Evolutionary conservation across 768 basidiomycete genomes (phyloP), one percentile per base, ranked within the genome.

Genomic region (Russula lepida): DNA sequence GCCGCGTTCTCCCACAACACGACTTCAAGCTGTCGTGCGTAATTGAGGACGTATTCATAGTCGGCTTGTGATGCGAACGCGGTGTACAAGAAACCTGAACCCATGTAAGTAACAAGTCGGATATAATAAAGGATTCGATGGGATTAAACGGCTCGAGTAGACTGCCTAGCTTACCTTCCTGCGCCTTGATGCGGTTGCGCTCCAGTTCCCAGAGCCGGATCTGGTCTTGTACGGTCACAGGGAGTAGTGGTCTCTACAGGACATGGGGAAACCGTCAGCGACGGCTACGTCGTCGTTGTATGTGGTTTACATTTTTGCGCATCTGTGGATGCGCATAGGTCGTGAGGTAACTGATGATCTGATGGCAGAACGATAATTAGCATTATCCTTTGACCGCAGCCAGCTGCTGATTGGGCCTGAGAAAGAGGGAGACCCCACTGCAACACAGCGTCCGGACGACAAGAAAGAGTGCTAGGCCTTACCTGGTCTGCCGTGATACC

Each of bases 301-400:
- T 39, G 28, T 35, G 12, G 72, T 80, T 67, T 69, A 93, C 92
- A 71, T 94, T 92, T 74, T 88, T 92, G 71, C 89, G 84, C 97
- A 99, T 98, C 74, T 98, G 95, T 28, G 94, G 91, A 73, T 98
- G 97, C 1, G 95, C 97, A 74, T 98, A 94, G 48, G 89, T 88
- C 27, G 86, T 83, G 44, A 99, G 80, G 73, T 98, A 98, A 71
- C 87, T 88, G 71, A 99, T 95, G 71, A 98, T 97, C 93, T 98
- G 69, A 37, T 37, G 23, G 50, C 37, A 58, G 62, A 53, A 58
- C 43, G 56, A 57, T 53, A 25, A 60, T 56, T 25, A 28, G 53
- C 4, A 35, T 56, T 13, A 21, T n/a, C n/a, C 5, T 25, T 1
- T n/a, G 17, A 19, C 15, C 28, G 13, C 53, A 6, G 54, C 54